A percentile compares a stretch with the other conserved stretches of the same genome.
Conservation (phyloP, 768 basidiomycete species). For the Tricholoma terreum region DNA sequence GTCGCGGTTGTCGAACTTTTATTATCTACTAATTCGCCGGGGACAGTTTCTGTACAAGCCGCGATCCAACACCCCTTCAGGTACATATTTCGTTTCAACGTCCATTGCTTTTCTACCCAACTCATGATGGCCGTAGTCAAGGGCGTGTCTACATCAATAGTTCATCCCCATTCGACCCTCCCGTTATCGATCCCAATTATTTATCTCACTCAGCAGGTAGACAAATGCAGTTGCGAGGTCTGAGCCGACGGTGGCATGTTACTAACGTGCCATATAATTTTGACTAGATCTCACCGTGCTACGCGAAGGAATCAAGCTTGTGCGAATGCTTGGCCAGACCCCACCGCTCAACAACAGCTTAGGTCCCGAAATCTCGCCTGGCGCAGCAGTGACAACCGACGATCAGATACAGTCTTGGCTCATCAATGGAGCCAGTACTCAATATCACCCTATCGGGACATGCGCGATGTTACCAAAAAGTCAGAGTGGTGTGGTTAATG, state of each 20-base stretch:
- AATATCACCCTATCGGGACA: slow-evolving; percentile 60
- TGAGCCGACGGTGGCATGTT: neutral
- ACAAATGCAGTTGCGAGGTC: slow-evolving; percentile 4
- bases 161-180: slow-evolving; percentile 54
- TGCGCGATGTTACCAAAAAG: slow-evolving; percentile 55
- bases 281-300: slow-evolving; percentile 42
- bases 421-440: slow-evolving; percentile 39
- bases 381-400: slow-evolving; percentile 49
- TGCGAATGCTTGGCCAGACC: slow-evolving; percentile 50
- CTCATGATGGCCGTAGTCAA: slow-evolving; percentile 30
- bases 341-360: slow-evolving; percentile 47
- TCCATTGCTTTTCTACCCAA: neutral
- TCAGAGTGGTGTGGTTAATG: slow-evolving; percentile 59
- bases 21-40: slow-evolving; percentile 34
- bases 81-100: slow-evolving; percentile 15
- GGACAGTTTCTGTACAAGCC: slow-evolving; percentile 53
- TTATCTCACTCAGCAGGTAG: slow-evolving; percentile 51
- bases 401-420: slow-evolving; percentile 55
- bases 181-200: slow-evolving; percentile 66
- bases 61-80: slow-evolving; percentile 66
- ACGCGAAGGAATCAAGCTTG: slow-evolving; percentile 61
- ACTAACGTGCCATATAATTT: neutral
- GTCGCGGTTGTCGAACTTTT: slow-evolving; percentile 60
- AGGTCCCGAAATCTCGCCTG: slow-evolving; percentile 47
- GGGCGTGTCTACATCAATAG: slow-evolving; percentile 64